A percentile compares a stretch with the other conserved stretches of the same genome.
Conservation (phyloP, 148 eudicot species). For the Vaccinium corymbosum region DNA sequence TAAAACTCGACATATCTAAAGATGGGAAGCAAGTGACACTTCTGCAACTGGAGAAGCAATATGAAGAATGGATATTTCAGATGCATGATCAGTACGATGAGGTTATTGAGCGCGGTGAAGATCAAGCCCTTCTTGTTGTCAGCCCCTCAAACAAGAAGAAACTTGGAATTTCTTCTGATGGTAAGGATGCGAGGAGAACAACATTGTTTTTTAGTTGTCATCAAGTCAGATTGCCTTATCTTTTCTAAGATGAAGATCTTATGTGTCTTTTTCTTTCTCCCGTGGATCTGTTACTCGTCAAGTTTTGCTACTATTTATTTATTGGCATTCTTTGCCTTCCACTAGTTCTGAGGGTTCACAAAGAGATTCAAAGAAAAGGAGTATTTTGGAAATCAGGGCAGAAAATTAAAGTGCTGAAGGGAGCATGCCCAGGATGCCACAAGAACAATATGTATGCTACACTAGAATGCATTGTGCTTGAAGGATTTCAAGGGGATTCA, state of each 20-base stretch:
- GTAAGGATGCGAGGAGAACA: conserved; percentile 24
- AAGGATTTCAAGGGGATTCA: conserved; percentile 62
- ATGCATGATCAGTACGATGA: conserved; percentile 68
- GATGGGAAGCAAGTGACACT: conserved; percentile 44
- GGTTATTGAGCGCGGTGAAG: conserved; percentile 50
- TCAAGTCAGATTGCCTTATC: neutral
- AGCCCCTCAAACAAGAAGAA: conserved; percentile 36
- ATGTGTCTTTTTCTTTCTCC: neutral
- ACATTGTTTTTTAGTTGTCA: neutral
- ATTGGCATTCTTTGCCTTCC: conserved; percentile 9
- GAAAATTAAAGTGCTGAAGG: conserved; percentile 60
- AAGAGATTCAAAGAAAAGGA: conserved; percentile 46
- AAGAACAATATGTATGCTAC: conserved; percentile 52
- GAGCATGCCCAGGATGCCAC: conserved; percentile 56
- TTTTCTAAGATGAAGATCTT: neutral
- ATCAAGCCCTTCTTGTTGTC: conserved; percentile 43
- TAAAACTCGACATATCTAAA: conserved; percentile 29
- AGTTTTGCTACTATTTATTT: conserved; percentile 6
- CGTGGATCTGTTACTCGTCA: neutral
- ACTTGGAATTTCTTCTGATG: conserved; percentile 47
- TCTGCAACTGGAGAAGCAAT: conserved; percentile 49
- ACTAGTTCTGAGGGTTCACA: conserved; percentile 65
- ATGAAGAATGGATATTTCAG: conserved; percentile 55
- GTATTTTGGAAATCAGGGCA: conserved; percentile 58
- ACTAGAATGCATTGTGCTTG: conserved; percentile 60